Evolutionary conservation across 495 filamentous ascomycete species (phyloP).

Genomic region (Hypoxylon subgilvum): DNA sequence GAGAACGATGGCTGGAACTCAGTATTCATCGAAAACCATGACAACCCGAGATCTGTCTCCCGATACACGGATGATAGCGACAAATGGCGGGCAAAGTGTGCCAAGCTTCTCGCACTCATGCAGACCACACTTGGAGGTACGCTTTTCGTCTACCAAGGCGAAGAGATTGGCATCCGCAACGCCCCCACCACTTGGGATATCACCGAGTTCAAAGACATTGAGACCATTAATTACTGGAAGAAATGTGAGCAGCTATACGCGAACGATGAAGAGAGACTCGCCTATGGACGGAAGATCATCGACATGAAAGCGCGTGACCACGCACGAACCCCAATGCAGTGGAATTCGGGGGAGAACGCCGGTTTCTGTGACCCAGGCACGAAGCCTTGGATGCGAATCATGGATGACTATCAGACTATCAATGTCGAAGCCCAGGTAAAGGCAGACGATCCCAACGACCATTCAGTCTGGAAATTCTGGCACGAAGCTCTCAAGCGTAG

Average conservation of each 20-base stretch:
- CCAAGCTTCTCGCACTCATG: constrained; percentile 67
- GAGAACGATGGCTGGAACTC: constrained; percentile 67
- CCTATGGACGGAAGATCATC: constrained; percentile 47
- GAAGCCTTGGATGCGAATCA: constrained; percentile 61
- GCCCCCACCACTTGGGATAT: constrained; percentile 63
- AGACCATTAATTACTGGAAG: constrained; percentile 66
- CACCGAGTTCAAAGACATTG: constrained; percentile 69
- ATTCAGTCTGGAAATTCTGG: constrained; percentile 57
- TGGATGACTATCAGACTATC: constrained; percentile 50
- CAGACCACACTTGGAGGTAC: constrained; percentile 63
- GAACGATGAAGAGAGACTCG: constrained; percentile 43
- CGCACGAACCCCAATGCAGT: constrained; percentile 67
- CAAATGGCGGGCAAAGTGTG: constrained; percentile 50
- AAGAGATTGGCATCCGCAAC: constrained; percentile 71
- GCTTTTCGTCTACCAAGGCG: constrained; percentile 72
- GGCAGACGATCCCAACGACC: constrained; percentile 30
- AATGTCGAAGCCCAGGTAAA: constrained; percentile 52
- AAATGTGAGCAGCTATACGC: constrained; percentile 40
- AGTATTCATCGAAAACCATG: constrained; percentile 69
- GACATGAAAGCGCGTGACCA: constrained; percentile 65
- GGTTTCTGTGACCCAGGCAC: constrained; percentile 52
- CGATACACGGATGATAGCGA: constrained; percentile 55
- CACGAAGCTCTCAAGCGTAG: constrained; percentile 49
- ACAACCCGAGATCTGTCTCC: constrained; percentile 65
- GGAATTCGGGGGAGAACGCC: constrained; percentile 57